Percentiles rank a stretch among this genome's conserved stretches.
phyloP scores from a whole-genome alignment of 164 flowering plant genomes.

The Brasenia schreberi region DNA sequence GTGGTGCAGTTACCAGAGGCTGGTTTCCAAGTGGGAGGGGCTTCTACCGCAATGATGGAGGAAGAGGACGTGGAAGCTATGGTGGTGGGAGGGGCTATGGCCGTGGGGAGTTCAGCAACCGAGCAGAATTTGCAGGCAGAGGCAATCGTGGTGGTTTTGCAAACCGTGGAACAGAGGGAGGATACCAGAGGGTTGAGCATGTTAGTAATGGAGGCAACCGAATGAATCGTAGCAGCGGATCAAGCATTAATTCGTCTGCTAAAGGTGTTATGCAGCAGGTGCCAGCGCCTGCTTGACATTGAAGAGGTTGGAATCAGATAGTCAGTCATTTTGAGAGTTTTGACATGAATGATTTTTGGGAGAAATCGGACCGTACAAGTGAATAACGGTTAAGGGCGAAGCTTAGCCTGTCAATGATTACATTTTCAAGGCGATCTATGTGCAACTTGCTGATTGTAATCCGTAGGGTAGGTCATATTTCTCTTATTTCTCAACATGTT shows the following conservation, averaged over 20 bases:
- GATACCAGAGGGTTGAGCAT: slow-evolving; percentile 27
- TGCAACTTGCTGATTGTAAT: not conserved
- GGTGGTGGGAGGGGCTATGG: slow-evolving; percentile 29
- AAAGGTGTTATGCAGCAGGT: slow-evolving; percentile 25
- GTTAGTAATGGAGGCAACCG: slow-evolving; percentile 17
- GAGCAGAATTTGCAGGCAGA: slow-evolving; percentile 28
- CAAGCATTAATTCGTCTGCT: slow-evolving; percentile 13
- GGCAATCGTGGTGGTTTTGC: slow-evolving; percentile 24
- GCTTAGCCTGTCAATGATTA: not conserved
- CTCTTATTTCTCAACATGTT: not conserved
- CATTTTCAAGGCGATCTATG: not conserved
- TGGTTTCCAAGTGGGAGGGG: slow-evolving; percentile 33
- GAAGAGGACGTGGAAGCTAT: slow-evolving; percentile 32
- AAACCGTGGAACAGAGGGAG: slow-evolving; percentile 31
- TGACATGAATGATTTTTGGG: not conserved
- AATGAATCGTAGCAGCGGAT: slow-evolving; percentile 25
- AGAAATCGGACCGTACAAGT: not conserved
- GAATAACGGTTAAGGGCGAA: not conserved
- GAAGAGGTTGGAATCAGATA: not conserved
- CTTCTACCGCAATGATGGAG: slow-evolving; percentile 31
- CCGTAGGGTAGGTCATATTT: not conserved
- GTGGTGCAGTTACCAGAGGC: slow-evolving; percentile 28
- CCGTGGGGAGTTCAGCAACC: slow-evolving; percentile 25
- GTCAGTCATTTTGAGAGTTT: not conserved
- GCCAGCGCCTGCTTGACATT: slow-evolving; percentile 30